phyloP scores from a whole-genome alignment of 306 rosid species.

The Alnus glutinosa region DNA sequence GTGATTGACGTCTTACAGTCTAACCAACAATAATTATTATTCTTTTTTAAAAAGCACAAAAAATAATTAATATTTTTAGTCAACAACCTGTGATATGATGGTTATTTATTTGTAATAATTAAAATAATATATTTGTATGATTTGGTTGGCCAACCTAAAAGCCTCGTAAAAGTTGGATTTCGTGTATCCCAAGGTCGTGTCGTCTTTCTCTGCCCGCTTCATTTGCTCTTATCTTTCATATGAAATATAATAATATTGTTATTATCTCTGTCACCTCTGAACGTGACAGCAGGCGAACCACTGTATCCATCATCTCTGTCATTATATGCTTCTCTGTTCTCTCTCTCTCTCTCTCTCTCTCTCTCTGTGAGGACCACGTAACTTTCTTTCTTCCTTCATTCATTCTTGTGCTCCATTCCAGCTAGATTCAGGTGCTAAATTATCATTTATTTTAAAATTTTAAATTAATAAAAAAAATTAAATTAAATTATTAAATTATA shows the following conservation, averaged over 20 bases:
- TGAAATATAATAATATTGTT: too few relatives aligned
- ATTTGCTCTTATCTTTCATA: not conserved
- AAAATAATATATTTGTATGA: not conserved
- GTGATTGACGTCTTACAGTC: not conserved
- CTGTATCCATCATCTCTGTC: too few relatives aligned
- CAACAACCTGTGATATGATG: not conserved
- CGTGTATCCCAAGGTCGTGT: conserved; percentile 3
- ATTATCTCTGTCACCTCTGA: not conserved
- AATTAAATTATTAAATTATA: too few relatives aligned
- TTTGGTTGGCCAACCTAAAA: not conserved
- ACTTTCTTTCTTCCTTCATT: not conserved
- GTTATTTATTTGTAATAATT: too few relatives aligned
- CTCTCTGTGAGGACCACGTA: not conserved
- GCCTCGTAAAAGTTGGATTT: not conserved
- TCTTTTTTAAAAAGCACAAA: not conserved
- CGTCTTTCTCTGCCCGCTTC: conserved; percentile 4
- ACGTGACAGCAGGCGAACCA: too few relatives aligned
- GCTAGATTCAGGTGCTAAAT: too few relatives aligned
- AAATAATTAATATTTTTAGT: not conserved
- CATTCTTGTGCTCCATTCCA: not conserved
- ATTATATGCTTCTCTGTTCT: not conserved
- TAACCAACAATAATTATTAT: not conserved
- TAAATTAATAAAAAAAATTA: too few relatives aligned
- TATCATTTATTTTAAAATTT: too few relatives aligned
- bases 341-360: not conserved